A percentile compares a stretch with the other conserved stretches of the same genome.
Evolutionary conservation across 2,329 filamentous ascomycete genomes (phyloP).

Genomic region (Hypomyces rosellus): DNA sequence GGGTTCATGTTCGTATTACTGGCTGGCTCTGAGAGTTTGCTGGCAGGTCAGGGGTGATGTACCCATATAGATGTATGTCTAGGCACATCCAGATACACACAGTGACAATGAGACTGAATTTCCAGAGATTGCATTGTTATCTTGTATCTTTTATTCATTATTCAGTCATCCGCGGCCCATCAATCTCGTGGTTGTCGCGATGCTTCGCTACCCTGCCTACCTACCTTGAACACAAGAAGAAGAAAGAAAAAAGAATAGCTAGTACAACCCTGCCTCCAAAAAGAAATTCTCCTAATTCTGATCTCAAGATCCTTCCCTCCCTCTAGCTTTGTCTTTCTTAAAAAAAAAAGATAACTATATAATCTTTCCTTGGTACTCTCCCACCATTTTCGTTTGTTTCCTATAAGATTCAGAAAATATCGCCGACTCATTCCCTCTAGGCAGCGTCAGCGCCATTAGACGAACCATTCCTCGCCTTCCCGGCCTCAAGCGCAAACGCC

Average conservation of each 20-base stretch:
- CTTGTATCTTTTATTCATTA: too few species aligned
- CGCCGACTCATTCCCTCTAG: constrained; percentile 7
- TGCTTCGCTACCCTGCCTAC: not conserved
- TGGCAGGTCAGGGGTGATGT: not conserved
- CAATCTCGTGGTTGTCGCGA: not conserved
- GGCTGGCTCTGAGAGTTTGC: not conserved
- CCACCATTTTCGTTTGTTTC: not conserved
- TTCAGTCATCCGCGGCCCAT: too few species aligned
- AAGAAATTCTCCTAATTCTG: not conserved
- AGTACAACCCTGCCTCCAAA: not conserved
- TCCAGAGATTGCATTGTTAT: too few species aligned
- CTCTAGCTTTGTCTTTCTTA: not conserved
- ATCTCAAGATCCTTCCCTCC: too few species aligned
- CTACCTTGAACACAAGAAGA: not conserved
- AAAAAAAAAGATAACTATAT: not conserved
- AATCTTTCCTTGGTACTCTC: not conserved
- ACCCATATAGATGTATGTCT: too few species aligned
- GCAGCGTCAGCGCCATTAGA: constrained; percentile 10
- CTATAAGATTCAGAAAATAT: constrained; percentile 5
- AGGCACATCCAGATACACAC: too few species aligned
- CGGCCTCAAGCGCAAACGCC: constrained; percentile 43
- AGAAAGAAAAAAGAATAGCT: not conserved
- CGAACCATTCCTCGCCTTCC: constrained; percentile 17
- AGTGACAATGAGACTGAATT: too few species aligned
- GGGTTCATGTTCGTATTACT: not conserved